Base-by-base conservation (phyloP, 352 stramenopile genomes). In the Globisporangium paroecandrum region DNA sequence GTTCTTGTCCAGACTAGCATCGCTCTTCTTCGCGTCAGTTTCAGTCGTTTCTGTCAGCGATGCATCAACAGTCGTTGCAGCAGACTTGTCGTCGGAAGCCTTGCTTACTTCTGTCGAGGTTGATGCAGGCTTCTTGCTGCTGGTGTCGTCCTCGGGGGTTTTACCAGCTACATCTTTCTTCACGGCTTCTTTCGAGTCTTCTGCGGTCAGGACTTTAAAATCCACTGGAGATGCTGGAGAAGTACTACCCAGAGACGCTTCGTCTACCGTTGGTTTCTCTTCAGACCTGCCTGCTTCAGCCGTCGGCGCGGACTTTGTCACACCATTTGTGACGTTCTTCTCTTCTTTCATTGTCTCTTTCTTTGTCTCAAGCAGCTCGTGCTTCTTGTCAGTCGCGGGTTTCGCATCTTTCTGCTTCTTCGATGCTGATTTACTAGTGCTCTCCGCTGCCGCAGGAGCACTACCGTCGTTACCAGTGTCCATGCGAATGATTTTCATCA, bases 401-500 rank as follows among this genome's bases (percentile, higher is more conserved):
- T 76, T 69, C 32, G 47, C n/a, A 32, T 63, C 63, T 32, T 64
- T 70, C 18, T 36, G 36, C 25, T 65, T 70, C 41, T 74, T 81
- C 69, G 43, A 71, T 53, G 18, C 27, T 15, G 18, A 0, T 41
- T 25, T 59, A 15, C 73, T 89, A 83, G 32, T 76, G 84, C 89
- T 65, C 51, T 78, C 74, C 0, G 25, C 53, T 4, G 62, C 12
- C 8, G 72, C 65, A 1, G 70, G 69, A 22, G 72, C 46, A 34
- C 69, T 53, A 34, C 69, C 49, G 29, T 74, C 58, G 41, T 66
- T 71, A 0, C 73, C 67, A 54, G 75, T 85, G 58, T 91, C 83
- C 20, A 85, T 69, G 15, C 78, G 66, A 62, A 94, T 62, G 8
- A 91, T 83, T 2, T 76, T 76, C 27, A 93, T 94, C 69, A 93